These are phyloP conservation scores for Talaromyces adpressus DNA, from an alignment of 495 filamentous ascomycete genomes.

Conservation along the genomic window DNA sequence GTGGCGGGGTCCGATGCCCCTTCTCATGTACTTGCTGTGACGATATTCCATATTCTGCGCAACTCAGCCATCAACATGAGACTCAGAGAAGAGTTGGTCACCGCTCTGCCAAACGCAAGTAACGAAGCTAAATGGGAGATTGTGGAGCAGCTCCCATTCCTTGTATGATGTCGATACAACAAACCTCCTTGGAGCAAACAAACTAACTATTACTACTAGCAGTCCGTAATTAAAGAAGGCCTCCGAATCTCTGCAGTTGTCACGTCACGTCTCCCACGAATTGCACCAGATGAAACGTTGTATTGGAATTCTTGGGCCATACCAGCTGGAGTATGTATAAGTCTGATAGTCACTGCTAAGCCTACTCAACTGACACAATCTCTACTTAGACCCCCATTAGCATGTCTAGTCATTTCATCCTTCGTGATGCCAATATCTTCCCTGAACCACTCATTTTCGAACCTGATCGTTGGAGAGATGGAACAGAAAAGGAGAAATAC, in stretches of 20 bases:
- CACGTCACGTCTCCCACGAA: constrained; percentile 30
- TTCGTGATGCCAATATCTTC: constrained; percentile 31
- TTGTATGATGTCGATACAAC: constrained; percentile 14
- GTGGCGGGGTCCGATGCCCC: constrained; percentile 28
- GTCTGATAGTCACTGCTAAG: too few species aligned
- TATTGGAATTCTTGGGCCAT: constrained; percentile 19
- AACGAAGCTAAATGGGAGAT: constrained; percentile 5
- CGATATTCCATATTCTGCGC: constrained; percentile 21
- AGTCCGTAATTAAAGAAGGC: constrained; percentile 47
- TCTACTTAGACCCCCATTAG: constrained; percentile 14
- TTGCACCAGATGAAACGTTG: constrained; percentile 24
- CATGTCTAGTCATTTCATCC: constrained; percentile 26
- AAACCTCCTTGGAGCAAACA: too few species aligned
- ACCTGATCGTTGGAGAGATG: constrained; percentile 39
- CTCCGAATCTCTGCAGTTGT: constrained; percentile 40
- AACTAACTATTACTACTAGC: not conserved
- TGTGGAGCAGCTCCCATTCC: constrained; percentile 27
- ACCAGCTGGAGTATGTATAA: constrained; percentile 23
- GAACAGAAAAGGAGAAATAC: constrained; percentile 23
- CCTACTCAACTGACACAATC: too few species aligned
- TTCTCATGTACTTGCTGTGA: constrained; percentile 16
- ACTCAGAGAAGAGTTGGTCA: constrained; percentile 17
- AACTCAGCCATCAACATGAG: constrained; percentile 12
- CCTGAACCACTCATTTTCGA: constrained; percentile 28
- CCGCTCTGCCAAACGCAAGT: constrained; percentile 8